These are phyloP conservation scores for Gyromitra esculenta DNA, from an alignment of 2,329 filamentous ascomycete species.

Conservation along the genomic window DNA sequence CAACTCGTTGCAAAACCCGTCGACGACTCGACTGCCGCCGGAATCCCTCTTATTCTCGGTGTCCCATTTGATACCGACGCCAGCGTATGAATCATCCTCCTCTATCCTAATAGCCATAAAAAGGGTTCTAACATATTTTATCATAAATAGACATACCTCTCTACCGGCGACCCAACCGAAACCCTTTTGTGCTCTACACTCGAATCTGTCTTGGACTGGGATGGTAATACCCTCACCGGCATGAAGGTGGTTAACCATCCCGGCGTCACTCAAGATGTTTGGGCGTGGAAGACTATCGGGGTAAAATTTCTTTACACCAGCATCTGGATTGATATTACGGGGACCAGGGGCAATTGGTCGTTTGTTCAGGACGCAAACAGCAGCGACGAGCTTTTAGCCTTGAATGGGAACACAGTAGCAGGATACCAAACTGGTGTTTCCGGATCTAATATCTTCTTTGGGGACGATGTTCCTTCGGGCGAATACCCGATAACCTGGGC, in stretches of 20 bases:
- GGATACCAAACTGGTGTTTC: background rate
- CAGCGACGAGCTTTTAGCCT: background rate
- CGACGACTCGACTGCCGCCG: background rate
- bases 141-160: background rate
- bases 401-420: conserved; percentile 6
- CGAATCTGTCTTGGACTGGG: background rate
- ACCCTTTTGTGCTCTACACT: background rate
- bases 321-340: background rate
- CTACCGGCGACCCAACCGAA: background rate
- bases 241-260: conserved; percentile 15
- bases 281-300: conserved; percentile 1
- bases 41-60: background rate
- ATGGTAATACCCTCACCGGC: background rate
- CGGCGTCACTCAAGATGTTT: background rate
- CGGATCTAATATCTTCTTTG: background rate
- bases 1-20: background rate
- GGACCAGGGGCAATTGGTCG: background rate
- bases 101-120: background rate
- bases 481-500: background rate
- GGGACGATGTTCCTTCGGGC: background rate
- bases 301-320: background rate
- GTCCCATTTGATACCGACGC: background rate
- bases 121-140: background rate
- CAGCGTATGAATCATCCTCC: background rate
- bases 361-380: background rate